phyloP scores from a whole-genome alignment of 2,329 filamentous ascomycete species.

The Fusarium sterilihyphosum region DNA sequence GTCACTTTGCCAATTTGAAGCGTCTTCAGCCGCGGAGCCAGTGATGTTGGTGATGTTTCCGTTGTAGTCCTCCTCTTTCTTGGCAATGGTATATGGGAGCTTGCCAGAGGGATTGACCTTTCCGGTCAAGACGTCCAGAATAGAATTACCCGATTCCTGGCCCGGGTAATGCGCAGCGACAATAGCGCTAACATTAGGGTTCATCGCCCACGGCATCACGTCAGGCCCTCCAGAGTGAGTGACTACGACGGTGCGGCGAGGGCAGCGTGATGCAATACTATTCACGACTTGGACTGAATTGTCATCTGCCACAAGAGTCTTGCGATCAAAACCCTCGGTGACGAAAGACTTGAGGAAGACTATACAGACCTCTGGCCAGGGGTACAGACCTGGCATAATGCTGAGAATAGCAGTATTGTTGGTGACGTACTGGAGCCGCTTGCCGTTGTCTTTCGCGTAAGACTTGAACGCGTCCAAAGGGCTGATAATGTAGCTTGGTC shows the following conservation, averaged over 20 bases:
- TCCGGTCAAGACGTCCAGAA: neutral
- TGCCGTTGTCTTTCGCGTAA: neutral
- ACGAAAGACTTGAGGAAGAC: neutral
- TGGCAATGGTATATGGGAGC: neutral
- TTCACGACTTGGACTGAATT: neutral
- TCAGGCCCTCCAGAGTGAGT: neutral
- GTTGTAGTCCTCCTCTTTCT: neutral
- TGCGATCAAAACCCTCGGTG: neutral
- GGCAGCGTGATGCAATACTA: neutral
- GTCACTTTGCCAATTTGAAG: neutral
- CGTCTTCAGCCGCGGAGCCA: neutral
- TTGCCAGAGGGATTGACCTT: neutral
- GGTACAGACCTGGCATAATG: neutral
- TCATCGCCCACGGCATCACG: neutral
- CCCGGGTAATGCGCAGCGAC: conserved; percentile 80
- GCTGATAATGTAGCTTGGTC: neutral
- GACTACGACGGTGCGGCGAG: neutral
- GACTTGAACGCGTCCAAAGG: neutral
- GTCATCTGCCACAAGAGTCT: neutral
- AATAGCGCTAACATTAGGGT: neutral
- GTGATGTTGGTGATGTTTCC: neutral
- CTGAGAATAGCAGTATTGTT: neutral
- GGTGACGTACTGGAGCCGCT: neutral
- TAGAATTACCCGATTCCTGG: neutral
- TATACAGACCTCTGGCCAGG: neutral